phyloP scores from a whole-genome alignment of 306 rosid species.

The Chamaecrista fasciculata region DNA sequence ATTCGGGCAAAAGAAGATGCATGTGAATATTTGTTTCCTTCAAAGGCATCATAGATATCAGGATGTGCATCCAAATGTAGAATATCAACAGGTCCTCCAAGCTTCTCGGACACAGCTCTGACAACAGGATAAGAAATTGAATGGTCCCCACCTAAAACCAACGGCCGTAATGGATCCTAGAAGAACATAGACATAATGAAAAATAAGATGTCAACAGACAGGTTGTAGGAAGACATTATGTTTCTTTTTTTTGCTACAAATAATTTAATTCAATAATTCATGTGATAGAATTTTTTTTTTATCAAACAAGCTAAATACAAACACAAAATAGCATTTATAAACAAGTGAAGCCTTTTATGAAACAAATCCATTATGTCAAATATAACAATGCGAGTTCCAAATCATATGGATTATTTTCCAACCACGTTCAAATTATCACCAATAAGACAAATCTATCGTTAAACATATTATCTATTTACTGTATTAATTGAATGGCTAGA shows the following conservation, averaged over 20 bases:
- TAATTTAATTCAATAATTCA: background rate
- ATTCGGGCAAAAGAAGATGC: constrained; percentile 98
- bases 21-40: constrained; percentile 87
- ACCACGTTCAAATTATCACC: constrained; percentile 17
- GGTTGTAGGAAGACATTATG: background rate
- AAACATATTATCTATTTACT: background rate
- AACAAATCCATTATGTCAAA: constrained; percentile 1
- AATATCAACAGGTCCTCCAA: constrained; percentile 85
- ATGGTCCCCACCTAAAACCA: constrained; percentile 97
- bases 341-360: background rate
- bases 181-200: constrained; percentile 17
- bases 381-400: background rate
- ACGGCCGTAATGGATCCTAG: constrained; percentile 81
- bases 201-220: constrained; percentile 15
- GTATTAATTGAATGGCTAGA: background rate
- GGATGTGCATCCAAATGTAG: constrained; percentile 99
- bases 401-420: constrained; percentile 10
- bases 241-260: background rate
- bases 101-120: constrained; percentile 92
- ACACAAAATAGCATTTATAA: background rate
- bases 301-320: background rate
- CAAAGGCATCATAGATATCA: constrained; percentile 74
- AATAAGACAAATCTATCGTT: background rate
- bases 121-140: constrained; percentile 90
- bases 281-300: background rate